These are phyloP conservation scores for Ramaria sp. DNA, from an alignment of 768 basidiomycete genomes.

Conservation along the genomic window DNA sequence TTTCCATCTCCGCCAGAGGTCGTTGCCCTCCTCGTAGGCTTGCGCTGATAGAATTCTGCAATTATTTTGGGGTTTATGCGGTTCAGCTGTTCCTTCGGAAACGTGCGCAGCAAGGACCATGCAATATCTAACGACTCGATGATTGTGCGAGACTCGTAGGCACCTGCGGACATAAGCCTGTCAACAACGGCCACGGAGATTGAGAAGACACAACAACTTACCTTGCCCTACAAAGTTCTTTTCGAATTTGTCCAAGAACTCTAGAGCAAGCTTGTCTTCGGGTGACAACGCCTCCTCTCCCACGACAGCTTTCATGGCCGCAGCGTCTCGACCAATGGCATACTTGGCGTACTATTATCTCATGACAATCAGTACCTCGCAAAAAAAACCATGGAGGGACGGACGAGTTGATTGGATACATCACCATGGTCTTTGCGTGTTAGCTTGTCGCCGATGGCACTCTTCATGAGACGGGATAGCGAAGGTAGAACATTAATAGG, in stretches of 20 bases:
- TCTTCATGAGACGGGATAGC: slow-evolving; percentile 98
- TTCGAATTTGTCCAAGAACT: slow-evolving; percentile 98
- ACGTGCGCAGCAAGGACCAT: slow-evolving; percentile 93
- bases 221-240: slow-evolving; percentile 96
- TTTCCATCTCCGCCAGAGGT: slow-evolving; percentile 39
- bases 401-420: slow-evolving; percentile 94
- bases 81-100: slow-evolving; percentile 98
- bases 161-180: slow-evolving; percentile 36
- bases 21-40: slow-evolving; percentile 54
- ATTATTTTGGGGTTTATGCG: slow-evolving; percentile 97
- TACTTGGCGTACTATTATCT: slow-evolving; percentile 82
- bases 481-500: slow-evolving; percentile 99
- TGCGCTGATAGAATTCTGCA: slow-evolving; percentile 85
- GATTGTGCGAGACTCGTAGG: slow-evolving; percentile 91
- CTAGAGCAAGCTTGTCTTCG: slow-evolving; percentile 93
- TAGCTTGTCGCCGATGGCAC: slow-evolving; percentile 94
- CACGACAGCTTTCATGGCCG: slow-evolving; percentile 98
- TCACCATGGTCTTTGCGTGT: slow-evolving; percentile 98
- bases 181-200: neutral
- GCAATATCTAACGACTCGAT: slow-evolving; percentile 97
- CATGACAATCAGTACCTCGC: neutral
- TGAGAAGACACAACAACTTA: slow-evolving; percentile 15
- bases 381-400: slow-evolving; percentile 20
- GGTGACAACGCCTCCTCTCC: slow-evolving; percentile 93
- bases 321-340: slow-evolving; percentile 94